These are phyloP conservation scores for Aspergillus spinulosporus DNA, from an alignment of 2,329 filamentous ascomycete species.

Conservation along the genomic window DNA sequence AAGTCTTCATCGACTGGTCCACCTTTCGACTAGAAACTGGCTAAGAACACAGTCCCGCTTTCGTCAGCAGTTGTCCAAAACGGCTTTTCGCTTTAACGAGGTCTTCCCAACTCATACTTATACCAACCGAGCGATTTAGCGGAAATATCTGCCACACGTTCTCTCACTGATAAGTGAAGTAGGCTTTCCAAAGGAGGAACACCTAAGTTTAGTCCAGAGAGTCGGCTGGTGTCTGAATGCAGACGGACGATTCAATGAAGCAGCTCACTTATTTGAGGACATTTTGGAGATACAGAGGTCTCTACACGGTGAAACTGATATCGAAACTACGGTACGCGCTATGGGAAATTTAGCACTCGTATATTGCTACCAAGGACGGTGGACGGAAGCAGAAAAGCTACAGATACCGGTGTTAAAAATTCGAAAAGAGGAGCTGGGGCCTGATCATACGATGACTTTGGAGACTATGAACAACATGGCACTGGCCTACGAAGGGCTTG, in stretches of 20 bases:
- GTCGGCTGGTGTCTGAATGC: conserved; percentile 14
- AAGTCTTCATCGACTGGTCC: conserved; percentile 34
- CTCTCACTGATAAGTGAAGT: not conserved
- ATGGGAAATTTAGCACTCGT: not conserved
- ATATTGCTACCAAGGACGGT: conserved; percentile 19
- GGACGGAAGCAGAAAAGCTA: conserved; percentile 17
- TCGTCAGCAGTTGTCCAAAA: not conserved
- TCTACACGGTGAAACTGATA: not conserved
- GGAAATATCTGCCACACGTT: conserved; percentile 23
- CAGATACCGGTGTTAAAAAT: not conserved
- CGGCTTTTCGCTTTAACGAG: conserved; percentile 7
- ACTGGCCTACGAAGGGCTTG: no score
- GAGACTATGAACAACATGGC: not conserved
- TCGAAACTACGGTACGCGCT: not conserved
- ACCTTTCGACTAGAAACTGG: conserved; percentile 19
- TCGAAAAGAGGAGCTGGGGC: not conserved
- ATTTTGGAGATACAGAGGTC: not conserved
- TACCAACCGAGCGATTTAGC: not conserved
- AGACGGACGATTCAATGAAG: not conserved
- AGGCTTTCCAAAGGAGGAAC: conserved; percentile 5
- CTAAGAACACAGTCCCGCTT: conserved; percentile 4
- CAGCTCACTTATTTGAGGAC: not conserved
- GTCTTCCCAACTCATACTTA: not conserved
- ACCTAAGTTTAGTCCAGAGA: not conserved
- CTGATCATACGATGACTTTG: not conserved